Conservation (phyloP, 257 asterid genomes). For the Gentiana macrophylla region DNA sequence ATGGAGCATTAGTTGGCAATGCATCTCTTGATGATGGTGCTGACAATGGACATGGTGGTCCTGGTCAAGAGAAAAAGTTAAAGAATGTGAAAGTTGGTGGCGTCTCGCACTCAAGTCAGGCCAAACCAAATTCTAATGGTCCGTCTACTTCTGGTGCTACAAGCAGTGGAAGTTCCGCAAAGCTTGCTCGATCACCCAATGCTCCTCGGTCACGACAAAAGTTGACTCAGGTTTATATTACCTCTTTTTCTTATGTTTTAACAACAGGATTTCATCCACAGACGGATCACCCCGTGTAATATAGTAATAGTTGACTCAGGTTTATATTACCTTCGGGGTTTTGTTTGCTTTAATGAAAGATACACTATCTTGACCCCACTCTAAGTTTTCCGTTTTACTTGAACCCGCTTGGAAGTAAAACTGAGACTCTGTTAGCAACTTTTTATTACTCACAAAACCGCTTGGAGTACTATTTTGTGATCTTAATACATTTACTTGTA, state of each 20-base stretch:
- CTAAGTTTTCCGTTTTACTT: too few relatives aligned
- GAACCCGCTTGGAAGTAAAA: too few relatives aligned
- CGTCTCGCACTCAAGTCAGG: constrained; percentile 59
- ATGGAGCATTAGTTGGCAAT: constrained; percentile 20
- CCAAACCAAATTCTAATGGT: constrained; percentile 52
- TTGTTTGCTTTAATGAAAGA: too few relatives aligned
- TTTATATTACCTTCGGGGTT: constrained; percentile 10
- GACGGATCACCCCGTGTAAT: too few relatives aligned
- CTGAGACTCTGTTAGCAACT: too few relatives aligned
- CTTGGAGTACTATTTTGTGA: too few relatives aligned
- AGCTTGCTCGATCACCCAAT: constrained; percentile 39
- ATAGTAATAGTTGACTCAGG: constrained; percentile 36
- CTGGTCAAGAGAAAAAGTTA: constrained; percentile 38
- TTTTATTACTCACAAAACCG: too few relatives aligned
- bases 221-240: constrained; percentile 42
- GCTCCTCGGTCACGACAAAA: constrained; percentile 35
- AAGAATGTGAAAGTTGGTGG: constrained; percentile 91
- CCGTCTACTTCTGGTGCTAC: constrained; percentile 18
- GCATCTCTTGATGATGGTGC: constrained; percentile 8
- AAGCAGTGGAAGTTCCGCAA: constrained; percentile 24
- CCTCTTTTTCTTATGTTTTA: neutral
- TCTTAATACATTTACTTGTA: too few relatives aligned
- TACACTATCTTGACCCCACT: too few relatives aligned
- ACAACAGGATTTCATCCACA: neutral
- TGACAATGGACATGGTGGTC: constrained; percentile 8